Evolutionary conservation across 805 yeast genomes (phyloP).

Genomic region (Wickerhamiella bombiphila): DNA sequence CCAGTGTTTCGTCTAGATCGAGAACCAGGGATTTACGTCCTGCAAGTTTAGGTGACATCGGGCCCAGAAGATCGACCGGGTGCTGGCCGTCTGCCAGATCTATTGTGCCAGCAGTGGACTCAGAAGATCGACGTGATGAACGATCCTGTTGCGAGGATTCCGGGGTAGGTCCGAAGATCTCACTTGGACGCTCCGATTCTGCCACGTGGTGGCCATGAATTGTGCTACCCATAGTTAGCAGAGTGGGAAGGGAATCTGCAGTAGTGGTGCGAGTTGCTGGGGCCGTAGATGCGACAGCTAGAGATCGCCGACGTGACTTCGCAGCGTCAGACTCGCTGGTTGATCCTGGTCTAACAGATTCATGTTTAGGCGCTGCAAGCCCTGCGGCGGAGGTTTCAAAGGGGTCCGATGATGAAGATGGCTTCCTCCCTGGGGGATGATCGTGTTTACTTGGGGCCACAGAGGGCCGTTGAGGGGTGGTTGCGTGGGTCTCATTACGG

Average conservation of each 20-base stretch:
- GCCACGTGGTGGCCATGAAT: not conserved
- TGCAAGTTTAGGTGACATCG: conserved; percentile 34
- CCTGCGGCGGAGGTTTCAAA: too few species aligned
- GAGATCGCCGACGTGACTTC: too few species aligned
- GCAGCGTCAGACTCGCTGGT: too few species aligned
- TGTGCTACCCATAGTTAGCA: not conserved
- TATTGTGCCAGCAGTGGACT: not conserved
- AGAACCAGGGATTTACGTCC: conserved; percentile 74
- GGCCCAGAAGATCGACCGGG: conserved; percentile 34
- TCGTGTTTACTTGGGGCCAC: too few species aligned
- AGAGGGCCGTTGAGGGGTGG: too few species aligned
- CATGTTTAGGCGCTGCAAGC: too few species aligned
- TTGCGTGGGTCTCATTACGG: too few species aligned
- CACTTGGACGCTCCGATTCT: not conserved
- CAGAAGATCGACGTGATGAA: not conserved
- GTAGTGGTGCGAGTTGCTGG: not conserved
- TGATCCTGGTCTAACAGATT: too few species aligned
- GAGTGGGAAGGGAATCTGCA: not conserved
- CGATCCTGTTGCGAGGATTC: too few species aligned
- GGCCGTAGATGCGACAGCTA: too few species aligned
- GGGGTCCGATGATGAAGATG: too few species aligned
- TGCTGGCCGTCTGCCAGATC: not conserved
- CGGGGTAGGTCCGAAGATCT: not conserved
- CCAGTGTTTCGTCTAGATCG: conserved; percentile 91
- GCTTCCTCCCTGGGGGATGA: too few species aligned